Evolutionary conservation across 2,329 filamentous ascomycete species (phyloP).

Genomic region (Calonectria henricotiae): DNA sequence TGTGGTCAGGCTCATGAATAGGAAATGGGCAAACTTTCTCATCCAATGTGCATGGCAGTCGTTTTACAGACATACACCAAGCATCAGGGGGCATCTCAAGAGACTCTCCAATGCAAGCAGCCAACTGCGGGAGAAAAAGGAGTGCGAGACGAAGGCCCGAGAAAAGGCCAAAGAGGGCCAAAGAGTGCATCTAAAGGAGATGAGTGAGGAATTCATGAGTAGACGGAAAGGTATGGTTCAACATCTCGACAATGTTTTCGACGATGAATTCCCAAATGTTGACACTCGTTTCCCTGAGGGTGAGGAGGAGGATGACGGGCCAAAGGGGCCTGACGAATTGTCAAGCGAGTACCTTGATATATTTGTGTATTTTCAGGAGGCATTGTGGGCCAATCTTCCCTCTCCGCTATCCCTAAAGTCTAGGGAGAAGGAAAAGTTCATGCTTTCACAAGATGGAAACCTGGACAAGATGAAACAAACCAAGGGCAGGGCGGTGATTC

Average conservation of each 20-base stretch:
- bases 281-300: no score
- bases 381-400: not conserved
- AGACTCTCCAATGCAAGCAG: not conserved
- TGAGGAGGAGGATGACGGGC: no score
- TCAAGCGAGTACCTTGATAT: not conserved
- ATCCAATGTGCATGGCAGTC: slow-evolving; percentile 16
- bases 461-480: not conserved
- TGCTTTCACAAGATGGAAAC: not conserved
- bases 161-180: not conserved
- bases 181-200: not conserved
- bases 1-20: slow-evolving; percentile 15
- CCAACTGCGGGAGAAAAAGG: not conserved
- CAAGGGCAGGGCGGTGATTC: not conserved
- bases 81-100: not conserved
- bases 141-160: not conserved
- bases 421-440: not conserved
- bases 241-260: not conserved
- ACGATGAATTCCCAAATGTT: not conserved
- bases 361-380: not conserved
- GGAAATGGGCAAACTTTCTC: slow-evolving; percentile 18
- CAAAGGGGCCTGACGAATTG: not conserved
- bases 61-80: not conserved
- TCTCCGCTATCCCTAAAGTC: not conserved
- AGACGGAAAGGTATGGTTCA: not conserved
- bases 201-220: not conserved